Evolutionary conservation across 2,329 filamentous ascomycete genomes (phyloP).

Genomic region (Aspergillus quadricinctus): DNA sequence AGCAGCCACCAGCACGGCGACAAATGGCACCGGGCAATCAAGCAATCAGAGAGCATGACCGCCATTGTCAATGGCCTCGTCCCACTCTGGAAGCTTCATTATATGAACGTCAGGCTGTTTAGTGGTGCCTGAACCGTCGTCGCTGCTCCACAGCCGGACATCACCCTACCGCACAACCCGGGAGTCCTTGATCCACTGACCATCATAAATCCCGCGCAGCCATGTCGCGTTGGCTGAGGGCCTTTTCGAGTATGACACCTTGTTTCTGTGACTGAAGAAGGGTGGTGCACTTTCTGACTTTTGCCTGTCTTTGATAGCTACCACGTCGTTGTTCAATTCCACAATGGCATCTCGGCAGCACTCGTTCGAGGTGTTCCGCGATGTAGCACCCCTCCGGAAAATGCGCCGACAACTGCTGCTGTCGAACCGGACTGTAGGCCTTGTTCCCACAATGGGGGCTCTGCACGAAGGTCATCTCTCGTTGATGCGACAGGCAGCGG

Average conservation of each 20-base stretch:
- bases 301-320: conserved; percentile 11
- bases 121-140: background rate
- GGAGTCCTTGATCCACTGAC: background rate
- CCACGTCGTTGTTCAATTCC: conserved; percentile 20
- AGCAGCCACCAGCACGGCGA: conserved; percentile 2
- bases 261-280: background rate
- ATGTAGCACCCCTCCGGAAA: conserved; percentile 65
- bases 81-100: background rate
- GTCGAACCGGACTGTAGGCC: conserved; percentile 68
- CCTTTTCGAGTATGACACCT: conserved; percentile 25
- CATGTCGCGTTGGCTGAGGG: conserved; percentile 29
- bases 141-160: conserved; percentile 12
- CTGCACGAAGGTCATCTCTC: conserved; percentile 89
- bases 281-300: conserved; percentile 7
- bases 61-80: background rate
- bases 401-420: conserved; percentile 64
- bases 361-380: conserved; percentile 60
- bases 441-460: conserved; percentile 97
- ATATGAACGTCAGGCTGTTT: background rate
- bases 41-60: background rate
- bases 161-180: conserved; percentile 6
- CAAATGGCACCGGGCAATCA: background rate
- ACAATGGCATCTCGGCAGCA: conserved; percentile 18
- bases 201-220: background rate
- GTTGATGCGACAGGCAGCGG: conserved; percentile 76